These are phyloP conservation scores for Xylariaceae sp. DNA, from an alignment of 2,329 filamentous ascomycete genomes.

Conservation along the genomic window DNA sequence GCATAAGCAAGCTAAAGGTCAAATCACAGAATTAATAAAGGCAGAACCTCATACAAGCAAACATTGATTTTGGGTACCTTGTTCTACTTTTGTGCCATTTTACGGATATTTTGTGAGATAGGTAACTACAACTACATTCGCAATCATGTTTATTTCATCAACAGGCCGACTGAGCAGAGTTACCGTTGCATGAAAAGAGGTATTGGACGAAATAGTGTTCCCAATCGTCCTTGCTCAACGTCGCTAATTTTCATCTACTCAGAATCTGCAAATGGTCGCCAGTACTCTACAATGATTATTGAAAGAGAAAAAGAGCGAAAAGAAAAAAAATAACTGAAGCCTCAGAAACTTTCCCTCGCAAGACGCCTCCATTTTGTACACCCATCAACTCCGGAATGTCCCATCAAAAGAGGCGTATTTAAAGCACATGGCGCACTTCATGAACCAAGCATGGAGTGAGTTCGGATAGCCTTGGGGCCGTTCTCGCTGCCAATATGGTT, in stretches of 20 bases:
- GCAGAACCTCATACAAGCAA: no score
- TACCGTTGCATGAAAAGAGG: background rate
- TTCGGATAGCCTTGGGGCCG: constrained; percentile 31
- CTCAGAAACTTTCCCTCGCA: background rate
- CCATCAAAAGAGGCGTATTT: constrained; percentile 8
- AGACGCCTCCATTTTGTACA: constrained; percentile 26
- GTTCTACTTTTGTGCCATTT: no score
- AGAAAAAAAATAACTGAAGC: background rate
- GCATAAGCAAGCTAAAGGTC: no score
- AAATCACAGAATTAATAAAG: no score
- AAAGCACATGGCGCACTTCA: background rate
- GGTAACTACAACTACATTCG: background rate
- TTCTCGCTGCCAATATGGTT: constrained; percentile 22
- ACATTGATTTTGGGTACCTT: no score
- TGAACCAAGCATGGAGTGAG: constrained; percentile 27
- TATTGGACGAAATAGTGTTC: background rate
- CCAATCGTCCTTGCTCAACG: background rate
- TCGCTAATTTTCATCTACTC: background rate
- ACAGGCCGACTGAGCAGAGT: background rate
- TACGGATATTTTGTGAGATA: no score
- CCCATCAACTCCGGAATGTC: constrained; percentile 23
- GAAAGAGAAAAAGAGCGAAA: background rate
- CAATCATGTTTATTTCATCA: background rate
- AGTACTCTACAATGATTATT: constrained; percentile 2
- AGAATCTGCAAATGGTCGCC: background rate